Conservation (phyloP, 345 rosid genomes). For the Anacardium occidentale region DNA sequence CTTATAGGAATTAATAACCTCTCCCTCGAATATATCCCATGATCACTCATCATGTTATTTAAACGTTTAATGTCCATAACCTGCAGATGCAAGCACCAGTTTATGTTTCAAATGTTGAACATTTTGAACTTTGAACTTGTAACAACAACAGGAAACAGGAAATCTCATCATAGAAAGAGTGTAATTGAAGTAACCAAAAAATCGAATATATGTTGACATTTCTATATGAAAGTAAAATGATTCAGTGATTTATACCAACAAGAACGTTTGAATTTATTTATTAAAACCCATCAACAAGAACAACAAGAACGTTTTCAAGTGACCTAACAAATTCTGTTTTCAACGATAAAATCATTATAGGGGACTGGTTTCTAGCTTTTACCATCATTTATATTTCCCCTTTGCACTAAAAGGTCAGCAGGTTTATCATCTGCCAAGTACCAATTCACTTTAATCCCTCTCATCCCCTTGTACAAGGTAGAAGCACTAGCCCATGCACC, state of each 20-base stretch:
- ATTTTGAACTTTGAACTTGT: background rate
- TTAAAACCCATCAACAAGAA: background rate
- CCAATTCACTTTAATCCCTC: background rate
- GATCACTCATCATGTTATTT: constrained; percentile 93
- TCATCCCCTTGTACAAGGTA: background rate
- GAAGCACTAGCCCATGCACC: background rate
- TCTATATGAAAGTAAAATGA: no score
- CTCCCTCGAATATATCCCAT: constrained; percentile 80
- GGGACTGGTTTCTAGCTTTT: background rate
- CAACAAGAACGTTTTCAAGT: background rate
- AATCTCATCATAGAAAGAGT: background rate
- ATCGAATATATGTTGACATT: background rate
- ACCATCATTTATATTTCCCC: background rate
- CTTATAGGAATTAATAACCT: constrained; percentile 77
- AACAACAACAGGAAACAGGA: background rate
- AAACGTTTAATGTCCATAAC: constrained; percentile 76
- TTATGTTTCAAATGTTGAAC: background rate
- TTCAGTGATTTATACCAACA: no score
- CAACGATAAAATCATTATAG: background rate
- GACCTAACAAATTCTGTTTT: background rate
- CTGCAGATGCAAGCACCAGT: constrained; percentile 33
- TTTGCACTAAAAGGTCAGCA: background rate
- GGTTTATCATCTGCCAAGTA: background rate
- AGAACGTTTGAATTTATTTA: background rate
- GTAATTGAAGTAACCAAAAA: background rate